Base-by-base conservation (phyloP, 169 alveolate genomes). In the Eimeria acervulina region DNA sequence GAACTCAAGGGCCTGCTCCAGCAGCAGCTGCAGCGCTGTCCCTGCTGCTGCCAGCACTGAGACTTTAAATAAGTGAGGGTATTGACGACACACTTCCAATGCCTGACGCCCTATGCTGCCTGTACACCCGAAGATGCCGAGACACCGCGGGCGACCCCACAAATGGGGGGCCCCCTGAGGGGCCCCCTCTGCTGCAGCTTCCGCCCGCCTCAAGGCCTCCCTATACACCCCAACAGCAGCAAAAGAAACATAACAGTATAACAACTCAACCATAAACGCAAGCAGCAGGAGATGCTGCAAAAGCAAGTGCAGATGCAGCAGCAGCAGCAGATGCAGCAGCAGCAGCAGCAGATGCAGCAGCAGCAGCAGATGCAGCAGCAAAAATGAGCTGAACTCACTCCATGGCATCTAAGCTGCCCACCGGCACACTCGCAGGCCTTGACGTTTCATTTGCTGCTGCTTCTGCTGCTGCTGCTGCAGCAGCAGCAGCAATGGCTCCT, bases 1-100 rank as follows among this genome's bases (percentile, higher is more conserved):
- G 44, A 74, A 74, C 47, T 74, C 85, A 74, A 74, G 85, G 7
- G 85, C 85, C n/a, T 74, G 85, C 85, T 74, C 51, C 47, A 33
- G 51, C 38, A 74, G 85, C 13, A 23, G 85, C 47, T 74, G 28
- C 44, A 74, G 40, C 19, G 51, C 13, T 13, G 85, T 15, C 6
- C 85, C 85, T 6, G 85, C 38, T 15, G 85, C 85, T 5, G 85
- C 85, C 8, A 74, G 47, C 4, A 17, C 85, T 6, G 6, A 2
- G 17, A 74, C 85, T 19, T 74, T 74, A 74, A 74, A 74, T 26
- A 74, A 31, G n/a, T 33, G 85, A 17, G 85, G 85, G 47, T 15
- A 74, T 33, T 74, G 85, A 5, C 85, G 3, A 17, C n/a, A 28
- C 28, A 74, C 85, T 17, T 74, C 51, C 47, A 74, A 42, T 40